These are phyloP conservation scores for Kodamaea kakaduensis DNA, from an alignment of 805 yeast species.

Conservation along the genomic window DNA sequence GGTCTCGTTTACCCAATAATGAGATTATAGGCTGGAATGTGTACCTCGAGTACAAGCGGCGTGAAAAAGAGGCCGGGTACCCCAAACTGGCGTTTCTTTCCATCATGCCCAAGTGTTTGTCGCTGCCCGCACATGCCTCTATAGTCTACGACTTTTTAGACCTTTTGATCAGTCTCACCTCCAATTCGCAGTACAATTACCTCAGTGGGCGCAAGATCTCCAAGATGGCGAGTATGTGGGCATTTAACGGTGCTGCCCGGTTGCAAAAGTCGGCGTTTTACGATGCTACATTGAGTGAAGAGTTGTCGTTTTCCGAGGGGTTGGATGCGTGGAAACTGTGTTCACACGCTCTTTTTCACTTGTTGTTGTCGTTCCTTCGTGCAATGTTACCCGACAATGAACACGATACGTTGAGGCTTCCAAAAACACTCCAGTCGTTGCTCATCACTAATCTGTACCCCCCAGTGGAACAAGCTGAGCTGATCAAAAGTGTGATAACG, in stretches of 20 bases:
- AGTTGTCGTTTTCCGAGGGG: slow-evolving; percentile 58
- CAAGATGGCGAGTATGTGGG: slow-evolving; percentile 86
- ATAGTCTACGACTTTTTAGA: slow-evolving; percentile 87
- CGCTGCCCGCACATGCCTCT: slow-evolving; percentile 84
- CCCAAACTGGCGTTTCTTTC: slow-evolving; percentile 73
- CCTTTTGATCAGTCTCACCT: slow-evolving; percentile 67
- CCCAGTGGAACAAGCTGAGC: slow-evolving; percentile 46
- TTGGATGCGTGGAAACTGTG: slow-evolving; percentile 74
- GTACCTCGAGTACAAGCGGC: slow-evolving; percentile 61
- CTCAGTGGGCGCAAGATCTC: slow-evolving; percentile 77
- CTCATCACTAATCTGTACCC: slow-evolving; percentile 69
- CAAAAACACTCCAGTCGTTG: slow-evolving; percentile 61
- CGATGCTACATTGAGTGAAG: slow-evolving; percentile 33
- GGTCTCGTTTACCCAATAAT: slow-evolving; percentile 80
- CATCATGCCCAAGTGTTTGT: slow-evolving; percentile 78
- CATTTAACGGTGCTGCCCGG: slow-evolving; percentile 50
- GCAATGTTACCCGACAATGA: slow-evolving; percentile 72
- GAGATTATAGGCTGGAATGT: slow-evolving; percentile 86
- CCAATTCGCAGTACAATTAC: slow-evolving; percentile 74
- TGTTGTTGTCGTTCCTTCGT: slow-evolving; percentile 69
- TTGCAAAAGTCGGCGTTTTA: slow-evolving; percentile 30
- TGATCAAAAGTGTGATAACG: slow-evolving; percentile 37
- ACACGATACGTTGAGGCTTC: slow-evolving; percentile 53
- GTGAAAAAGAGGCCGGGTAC: slow-evolving; percentile 61
- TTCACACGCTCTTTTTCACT: slow-evolving; percentile 81